A percentile compares a stretch with the other conserved stretches of the same genome.
Conservation (phyloP, 805 yeast species). For the Scheffersomyces lignosus region DNA sequence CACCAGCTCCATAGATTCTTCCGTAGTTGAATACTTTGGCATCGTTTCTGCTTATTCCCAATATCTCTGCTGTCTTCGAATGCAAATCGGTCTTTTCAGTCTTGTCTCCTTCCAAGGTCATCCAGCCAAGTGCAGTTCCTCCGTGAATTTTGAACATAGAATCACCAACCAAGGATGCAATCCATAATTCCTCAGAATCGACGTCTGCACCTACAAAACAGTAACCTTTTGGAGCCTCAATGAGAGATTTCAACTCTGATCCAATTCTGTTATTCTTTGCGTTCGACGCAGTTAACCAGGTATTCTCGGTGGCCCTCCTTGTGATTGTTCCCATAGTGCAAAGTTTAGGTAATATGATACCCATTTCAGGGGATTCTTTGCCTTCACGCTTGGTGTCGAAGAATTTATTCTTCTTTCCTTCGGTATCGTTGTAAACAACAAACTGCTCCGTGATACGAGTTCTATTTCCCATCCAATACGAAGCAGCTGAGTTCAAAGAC, state of each 20-base stretch:
- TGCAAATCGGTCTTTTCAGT: slow-evolving; percentile 91
- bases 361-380: slow-evolving; percentile 39
- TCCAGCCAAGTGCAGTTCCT: slow-evolving; percentile 97
- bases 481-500: slow-evolving; percentile 71
- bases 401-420: slow-evolving; percentile 21
- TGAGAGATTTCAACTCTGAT: slow-evolving; percentile 85
- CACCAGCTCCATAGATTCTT: slow-evolving; percentile 96
- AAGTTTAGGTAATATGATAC: slow-evolving; percentile 80
- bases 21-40: slow-evolving; percentile 97
- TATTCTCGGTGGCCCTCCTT: slow-evolving; percentile 92
- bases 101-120: slow-evolving; percentile 96
- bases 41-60: slow-evolving; percentile 86
- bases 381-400: slow-evolving; percentile 24
- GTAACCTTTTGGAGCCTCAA: slow-evolving; percentile 86
- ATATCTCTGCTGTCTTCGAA: slow-evolving; percentile 85
- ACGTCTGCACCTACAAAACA: slow-evolving; percentile 98
- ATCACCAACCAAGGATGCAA: slow-evolving; percentile 93
- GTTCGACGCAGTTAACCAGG: slow-evolving; percentile 97
- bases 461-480: slow-evolving; percentile 93
- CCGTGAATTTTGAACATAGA: slow-evolving; percentile 88
- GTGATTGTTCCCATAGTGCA: slow-evolving; percentile 97
- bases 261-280: slow-evolving; percentile 86
- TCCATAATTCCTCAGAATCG: slow-evolving; percentile 98
- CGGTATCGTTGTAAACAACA: slow-evolving; percentile 59
- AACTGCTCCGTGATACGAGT: slow-evolving; percentile 82